Base-by-base conservation (phyloP, 2,329 filamentous ascomycete genomes). In the Venturia nashicola region DNA sequence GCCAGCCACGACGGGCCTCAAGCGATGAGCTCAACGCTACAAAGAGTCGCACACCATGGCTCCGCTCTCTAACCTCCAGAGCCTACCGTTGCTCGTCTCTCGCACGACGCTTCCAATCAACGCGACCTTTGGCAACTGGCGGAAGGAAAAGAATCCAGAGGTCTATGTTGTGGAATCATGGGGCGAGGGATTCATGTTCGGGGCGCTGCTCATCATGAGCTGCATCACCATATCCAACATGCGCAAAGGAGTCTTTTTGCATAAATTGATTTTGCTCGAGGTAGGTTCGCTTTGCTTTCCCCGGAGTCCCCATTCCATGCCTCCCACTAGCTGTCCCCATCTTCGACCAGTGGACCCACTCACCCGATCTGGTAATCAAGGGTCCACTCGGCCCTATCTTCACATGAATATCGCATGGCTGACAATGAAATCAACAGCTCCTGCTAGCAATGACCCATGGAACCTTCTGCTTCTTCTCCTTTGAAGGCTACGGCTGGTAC, bases 401-500 rank as follows among this genome's bases (percentile, higher is more conserved):
- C 20, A 51, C 46, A 51, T 16, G 20, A 51, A 51, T 5, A 51
- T 5, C 2, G 20, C 59, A 8, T 46, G 6, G 32, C 36, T 42
- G 20, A 57, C 8, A 1, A 57, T 8, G 7, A 27, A 1, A 27
- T 27, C 18, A 20, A 36, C 61, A 83, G 81, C 75, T 85, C 16
- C 67, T 85, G 16, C 74, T 84, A 6, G 82, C 80, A 4, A 76
- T 83, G 65, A 78, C 79, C 61, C 82, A 85, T 69, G 82, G 82
- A 2, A 63, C 61, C 11, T 82, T 83, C 65, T 85, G 84, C 70
- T 80, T 84, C 51, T 86, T 86, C 72, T 78, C 80, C 62, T 74
- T 78, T 65, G 76, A 76, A 7, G 82, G 76, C 4, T 85, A 85
- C 69, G 83, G 82, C 62, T 87, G 85, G 85, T 87, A 85, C 72